Evolutionary conservation across 345 rosid genomes (phyloP), one percentile per base, ranked within the genome.

Genomic region (Brassica carinata): DNA sequence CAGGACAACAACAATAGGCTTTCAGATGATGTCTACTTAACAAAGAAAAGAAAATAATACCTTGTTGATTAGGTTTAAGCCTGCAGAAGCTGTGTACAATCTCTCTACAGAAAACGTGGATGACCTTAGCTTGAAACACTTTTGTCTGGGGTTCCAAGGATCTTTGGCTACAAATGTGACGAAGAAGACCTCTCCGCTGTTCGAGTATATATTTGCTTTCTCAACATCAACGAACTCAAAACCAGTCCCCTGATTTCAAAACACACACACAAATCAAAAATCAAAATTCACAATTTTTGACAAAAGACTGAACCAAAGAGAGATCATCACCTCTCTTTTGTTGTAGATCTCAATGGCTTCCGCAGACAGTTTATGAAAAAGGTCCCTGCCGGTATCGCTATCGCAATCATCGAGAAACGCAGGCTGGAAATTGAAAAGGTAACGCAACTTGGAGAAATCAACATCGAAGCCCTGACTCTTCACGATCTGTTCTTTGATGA

Each of bases 161-260:
- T 61, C 33, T 29, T 61, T 61, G 33, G 65, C 65, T 23, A 61
- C 65, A 61, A 61, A 61, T 4, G 65, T 61, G 65, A 61, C 11
- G 65, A 61, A 61, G 33, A 8, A 61, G n/a, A 61, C 30, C n/a
- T 61, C n/a, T 10, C 65, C 65, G 7, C 33, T 26, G 3, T 61
- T 61, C 1, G n/a, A 61, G 65, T 61, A 61, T 10, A 61, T 26
- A 61, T 61, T 61, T 4, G 65, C 65, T 26, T 61, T 61, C 34
- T 61, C 65, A 10, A 61, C 65, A 8, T 61, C 15, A 1, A 61
- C 65, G 31, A 61, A 61, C 7, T 61, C 65, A 13, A 61, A 61
- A 61, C 33, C 5, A 11, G 65, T 61, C n/a, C 14, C 15, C 65
- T 26, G 15, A 9, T 4, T 8, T 26, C 33, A 26, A 26, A 61